phyloP scores from a whole-genome alignment of 2,329 filamentous ascomycete genomes.

The Diaporthe aspalathi region DNA sequence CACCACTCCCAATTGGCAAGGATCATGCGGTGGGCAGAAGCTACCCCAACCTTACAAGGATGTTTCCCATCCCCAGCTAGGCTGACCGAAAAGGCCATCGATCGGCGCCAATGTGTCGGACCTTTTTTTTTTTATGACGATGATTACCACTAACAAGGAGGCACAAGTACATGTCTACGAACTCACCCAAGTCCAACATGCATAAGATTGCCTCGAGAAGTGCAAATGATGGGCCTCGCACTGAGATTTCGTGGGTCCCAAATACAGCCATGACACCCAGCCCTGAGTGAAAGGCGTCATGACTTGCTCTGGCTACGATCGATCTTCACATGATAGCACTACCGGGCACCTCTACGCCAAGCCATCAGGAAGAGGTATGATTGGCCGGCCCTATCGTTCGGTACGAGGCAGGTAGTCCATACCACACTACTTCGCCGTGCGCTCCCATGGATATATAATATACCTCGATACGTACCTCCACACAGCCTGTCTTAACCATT shows the following conservation, averaged over 20 bases:
- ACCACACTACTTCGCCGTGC: neutral
- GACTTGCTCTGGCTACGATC: neutral
- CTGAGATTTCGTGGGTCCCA: too few relatives aligned
- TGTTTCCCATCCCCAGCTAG: constrained; percentile 6
- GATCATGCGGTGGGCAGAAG: constrained; percentile 16
- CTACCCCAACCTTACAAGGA: constrained; percentile 21
- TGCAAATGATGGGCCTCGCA: neutral
- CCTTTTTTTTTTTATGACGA: neutral
- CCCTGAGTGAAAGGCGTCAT: constrained; percentile 2
- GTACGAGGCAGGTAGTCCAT: neutral
- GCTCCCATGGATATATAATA: neutral
- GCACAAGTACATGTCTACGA: neutral
- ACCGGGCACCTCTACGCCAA: constrained; percentile 13
- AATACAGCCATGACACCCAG: neutral
- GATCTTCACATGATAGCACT: constrained; percentile 29
- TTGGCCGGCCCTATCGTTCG: constrained; percentile 7
- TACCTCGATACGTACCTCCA: neutral
- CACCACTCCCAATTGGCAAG: constrained; percentile 12
- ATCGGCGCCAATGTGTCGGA: constrained; percentile 26
- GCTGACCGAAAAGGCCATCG: constrained; percentile 9
- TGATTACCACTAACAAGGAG: neutral
- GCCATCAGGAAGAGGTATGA: neutral
- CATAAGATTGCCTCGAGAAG: neutral
- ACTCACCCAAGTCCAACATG: neutral
- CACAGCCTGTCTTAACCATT: neutral